phyloP scores from a whole-genome alignment of 805 yeast genomes.

The Candida qinlingensis region DNA sequence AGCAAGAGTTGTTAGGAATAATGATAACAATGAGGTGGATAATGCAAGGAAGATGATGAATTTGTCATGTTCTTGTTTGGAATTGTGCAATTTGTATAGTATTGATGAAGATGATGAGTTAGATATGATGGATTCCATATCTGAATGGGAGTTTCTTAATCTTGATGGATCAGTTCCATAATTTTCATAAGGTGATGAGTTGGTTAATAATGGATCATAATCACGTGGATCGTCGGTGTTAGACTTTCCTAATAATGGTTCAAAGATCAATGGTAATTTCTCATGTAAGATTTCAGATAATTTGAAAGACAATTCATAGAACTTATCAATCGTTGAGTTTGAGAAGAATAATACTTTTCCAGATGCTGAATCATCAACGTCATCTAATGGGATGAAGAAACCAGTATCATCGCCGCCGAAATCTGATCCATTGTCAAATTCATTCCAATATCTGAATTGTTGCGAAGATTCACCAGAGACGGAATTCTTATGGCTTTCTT shows the following conservation, averaged over 20 bases:
- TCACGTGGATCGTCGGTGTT: not conserved
- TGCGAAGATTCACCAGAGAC: slow-evolving; percentile 14
- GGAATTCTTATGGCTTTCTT: slow-evolving; percentile 1
- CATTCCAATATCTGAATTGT: slow-evolving; percentile 54
- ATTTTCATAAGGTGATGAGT: not conserved
- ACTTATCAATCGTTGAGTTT: slow-evolving; percentile 24
- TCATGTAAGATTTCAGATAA: slow-evolving; percentile 12
- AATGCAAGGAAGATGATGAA: slow-evolving; percentile 41
- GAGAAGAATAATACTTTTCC: slow-evolving; percentile 13
- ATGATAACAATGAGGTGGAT: slow-evolving; percentile 33
- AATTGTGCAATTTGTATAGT: not conserved
- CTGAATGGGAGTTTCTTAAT: slow-evolving; percentile 4
- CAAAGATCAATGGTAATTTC: slow-evolving; percentile 18
- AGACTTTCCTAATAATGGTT: not conserved
- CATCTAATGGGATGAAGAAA: slow-evolving; percentile 30
- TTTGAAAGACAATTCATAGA: slow-evolving; percentile 18
- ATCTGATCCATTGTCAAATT: slow-evolving; percentile 59
- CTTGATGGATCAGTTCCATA: not conserved
- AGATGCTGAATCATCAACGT: slow-evolving; percentile 19
- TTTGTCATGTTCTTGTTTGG: slow-evolving; percentile 31
- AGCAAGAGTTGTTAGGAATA: slow-evolving; percentile 38
- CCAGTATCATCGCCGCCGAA: slow-evolving; percentile 36
- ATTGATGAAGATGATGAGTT: slow-evolving; percentile 3
- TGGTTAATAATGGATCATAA: not conserved
- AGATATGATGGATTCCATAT: slow-evolving; percentile 13